Base-by-base conservation (phyloP, 78 protist species). In the Cavenderia fasciculata region DNA sequence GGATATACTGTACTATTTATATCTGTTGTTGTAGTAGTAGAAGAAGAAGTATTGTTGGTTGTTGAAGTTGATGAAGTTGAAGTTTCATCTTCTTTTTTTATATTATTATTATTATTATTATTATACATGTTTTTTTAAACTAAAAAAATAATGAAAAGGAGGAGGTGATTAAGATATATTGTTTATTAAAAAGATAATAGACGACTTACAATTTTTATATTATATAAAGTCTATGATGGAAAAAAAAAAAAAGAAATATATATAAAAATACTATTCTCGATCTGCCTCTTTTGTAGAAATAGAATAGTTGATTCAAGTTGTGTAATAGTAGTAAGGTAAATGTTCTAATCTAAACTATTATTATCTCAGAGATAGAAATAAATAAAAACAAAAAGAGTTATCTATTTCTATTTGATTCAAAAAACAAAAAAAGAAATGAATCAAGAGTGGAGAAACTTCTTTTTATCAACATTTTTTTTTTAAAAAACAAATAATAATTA, bases 1-100 rank as follows among this genome's bases (percentile, higher is more conserved):
- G 41, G 54, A 29, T 52, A 78, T 11, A 56, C 47, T 38, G 27
- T 78, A 29, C 61, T 75, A 40, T 63, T 66, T 36, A 46, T 49
- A 61, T 47, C 47, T 12, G 4, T 25, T 36, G 44, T 44, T 18
- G 56, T 21, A 29, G 25, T n/a, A 1, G 18, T 21, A 23, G 40
- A 38, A 25, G 73, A 19, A 25, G 12, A 11, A 34, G 31, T 59
- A 59, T 0, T 59, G 0, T 34, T 59, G 25, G 38, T 59, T 59
- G 31, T 29, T 59, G 68, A 16, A 59, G 5, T 59, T 23, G 6
- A 19, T 23, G 7, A 54, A 59, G 14, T 10, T 33, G 14, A 61
- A 14, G 34, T 61, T 46, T 46, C 11, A 14, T 46, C 11, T 46
- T 46, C 12, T n/a, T 7, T n/a, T 4, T 34, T 36, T 12, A 4